Conservation (phyloP, 805 yeast genomes). For the Saccharomycopsis guyanensis region DNA sequence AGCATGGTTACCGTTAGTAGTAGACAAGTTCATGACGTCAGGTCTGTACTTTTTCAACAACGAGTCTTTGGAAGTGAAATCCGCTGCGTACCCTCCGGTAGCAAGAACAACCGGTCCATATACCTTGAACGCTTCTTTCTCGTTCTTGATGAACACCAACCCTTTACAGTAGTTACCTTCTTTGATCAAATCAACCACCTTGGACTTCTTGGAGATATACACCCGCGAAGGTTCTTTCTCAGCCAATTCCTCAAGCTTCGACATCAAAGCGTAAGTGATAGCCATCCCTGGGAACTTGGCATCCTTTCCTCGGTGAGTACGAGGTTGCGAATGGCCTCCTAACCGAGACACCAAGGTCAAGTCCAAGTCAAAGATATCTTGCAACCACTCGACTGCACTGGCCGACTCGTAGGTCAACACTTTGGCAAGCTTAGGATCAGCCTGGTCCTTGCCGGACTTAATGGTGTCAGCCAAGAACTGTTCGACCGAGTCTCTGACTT, state of each 20-base stretch:
- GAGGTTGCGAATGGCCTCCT: slow-evolving; percentile 75
- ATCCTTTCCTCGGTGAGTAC: slow-evolving; percentile 76
- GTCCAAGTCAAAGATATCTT: slow-evolving; percentile 52
- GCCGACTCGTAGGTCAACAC: slow-evolving; percentile 56
- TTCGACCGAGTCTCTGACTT: slow-evolving; percentile 49
- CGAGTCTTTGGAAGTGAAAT: slow-evolving; percentile 40
- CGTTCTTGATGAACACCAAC: slow-evolving; percentile 16
- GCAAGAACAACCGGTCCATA: slow-evolving; percentile 54
- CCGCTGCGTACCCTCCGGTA: slow-evolving; percentile 65
- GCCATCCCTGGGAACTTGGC: slow-evolving; percentile 62
- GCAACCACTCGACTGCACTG: slow-evolving; percentile 68
- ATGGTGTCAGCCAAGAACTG: slow-evolving; percentile 60
- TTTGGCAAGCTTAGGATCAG: slow-evolving; percentile 49
- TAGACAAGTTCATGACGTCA: slow-evolving; percentile 46
- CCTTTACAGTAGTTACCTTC: slow-evolving; percentile 24
- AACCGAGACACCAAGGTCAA: slow-evolving; percentile 62
- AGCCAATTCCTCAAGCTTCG: slow-evolving; percentile 39
- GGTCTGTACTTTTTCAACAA: slow-evolving; percentile 50
- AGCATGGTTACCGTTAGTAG: slow-evolving; percentile 55
- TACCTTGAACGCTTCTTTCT: slow-evolving; percentile 18
- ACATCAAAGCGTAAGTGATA: slow-evolving; percentile 46
- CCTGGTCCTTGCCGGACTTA: slow-evolving; percentile 55
- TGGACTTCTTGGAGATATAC: slow-evolving; percentile 32
- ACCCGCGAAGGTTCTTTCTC: slow-evolving; percentile 38
- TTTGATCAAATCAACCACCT: slow-evolving; percentile 36